Evolutionary conservation across 2,329 filamentous ascomycete species (phyloP), one percentile per base, ranked within the genome.

Genomic region (Colletotrichum lentis): DNA sequence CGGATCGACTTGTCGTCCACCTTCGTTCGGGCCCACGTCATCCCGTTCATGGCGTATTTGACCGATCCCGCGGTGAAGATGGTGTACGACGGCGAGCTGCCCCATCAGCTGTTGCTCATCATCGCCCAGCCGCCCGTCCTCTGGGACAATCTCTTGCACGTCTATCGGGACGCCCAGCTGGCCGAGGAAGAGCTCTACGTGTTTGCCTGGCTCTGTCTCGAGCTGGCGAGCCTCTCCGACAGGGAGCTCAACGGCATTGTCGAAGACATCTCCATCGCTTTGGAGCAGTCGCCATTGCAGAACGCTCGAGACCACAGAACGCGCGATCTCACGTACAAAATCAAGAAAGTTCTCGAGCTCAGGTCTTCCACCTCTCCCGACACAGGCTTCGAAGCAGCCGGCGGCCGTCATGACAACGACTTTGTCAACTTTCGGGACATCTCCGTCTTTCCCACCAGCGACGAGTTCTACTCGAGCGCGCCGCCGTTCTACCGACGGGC

Each of bases 351-450:
- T 1, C 61, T 83, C 5, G 69, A 76, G 22, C 64, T 79, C 47
- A 75, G 74, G 7, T 62, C 43, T 16, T 54, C 55, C 4, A 62
- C 67, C 24, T 75, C 75, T 3, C 62, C 72, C 0, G 52, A 52
- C 8, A 20, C 68, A 8, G 49, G 54, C 16, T 37, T 56, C 6
- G 61, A 74, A 39, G 73, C 72, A 1, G 84, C 90, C 0, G 91
- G 91, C 0, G 90, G 90, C 0, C 84, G 91, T 0, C 91, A 94
- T 70, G 89, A 94, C 75, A 94, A 94, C 62, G 91, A 94, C 72
- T 85, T 85, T 73, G 79, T 73, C 1, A 82, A 92, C 70, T 89
- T 89, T 71, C 82, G 86, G 0, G 67, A 87, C 0, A 87, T 92
- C 41, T 78, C 84, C 2, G 88, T 93, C 16, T 83, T 87, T 55